Conservation (phyloP, 306 rosid species). For the Hylodesmum podocarpum region DNA sequence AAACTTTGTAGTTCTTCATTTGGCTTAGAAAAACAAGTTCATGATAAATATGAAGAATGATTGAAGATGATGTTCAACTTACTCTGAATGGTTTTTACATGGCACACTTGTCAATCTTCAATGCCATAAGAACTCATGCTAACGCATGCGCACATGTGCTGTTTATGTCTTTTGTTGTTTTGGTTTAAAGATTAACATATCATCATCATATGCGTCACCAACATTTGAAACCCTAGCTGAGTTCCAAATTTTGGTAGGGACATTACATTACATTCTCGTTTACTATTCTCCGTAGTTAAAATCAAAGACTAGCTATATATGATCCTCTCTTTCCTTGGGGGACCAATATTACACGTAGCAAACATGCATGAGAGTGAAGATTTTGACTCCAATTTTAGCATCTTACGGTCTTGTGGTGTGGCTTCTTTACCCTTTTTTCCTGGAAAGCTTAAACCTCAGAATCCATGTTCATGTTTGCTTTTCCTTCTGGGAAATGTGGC, state of each 20-base stretch:
- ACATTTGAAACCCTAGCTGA: too few relatives aligned
- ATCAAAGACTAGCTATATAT: not conserved
- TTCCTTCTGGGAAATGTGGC: not conserved
- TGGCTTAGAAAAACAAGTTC: too few relatives aligned
- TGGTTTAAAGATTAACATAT: not conserved
- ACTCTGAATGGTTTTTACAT: not conserved
- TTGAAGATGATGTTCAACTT: not conserved
- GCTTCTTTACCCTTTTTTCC: not conserved
- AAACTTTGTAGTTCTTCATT: too few relatives aligned
- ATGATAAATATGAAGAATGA: too few relatives aligned
- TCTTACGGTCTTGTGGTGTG: not conserved
- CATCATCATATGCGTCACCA: not conserved
- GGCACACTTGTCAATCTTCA: not conserved
- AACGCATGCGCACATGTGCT: too few relatives aligned
- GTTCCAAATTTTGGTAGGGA: not conserved
- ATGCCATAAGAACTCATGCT: too few relatives aligned
- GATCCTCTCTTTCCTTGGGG: not conserved
- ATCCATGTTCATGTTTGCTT: not conserved
- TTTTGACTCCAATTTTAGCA: not conserved
- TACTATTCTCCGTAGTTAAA: constrained; percentile 11
- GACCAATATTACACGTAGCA: not conserved
- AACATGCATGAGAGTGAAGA: not conserved
- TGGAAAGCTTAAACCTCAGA: not conserved
- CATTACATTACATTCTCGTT: not conserved
- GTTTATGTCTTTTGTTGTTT: not conserved